Conservation (phyloP, 2,329 filamentous ascomycete species). For the Fusarium tjaetaba region DNA sequence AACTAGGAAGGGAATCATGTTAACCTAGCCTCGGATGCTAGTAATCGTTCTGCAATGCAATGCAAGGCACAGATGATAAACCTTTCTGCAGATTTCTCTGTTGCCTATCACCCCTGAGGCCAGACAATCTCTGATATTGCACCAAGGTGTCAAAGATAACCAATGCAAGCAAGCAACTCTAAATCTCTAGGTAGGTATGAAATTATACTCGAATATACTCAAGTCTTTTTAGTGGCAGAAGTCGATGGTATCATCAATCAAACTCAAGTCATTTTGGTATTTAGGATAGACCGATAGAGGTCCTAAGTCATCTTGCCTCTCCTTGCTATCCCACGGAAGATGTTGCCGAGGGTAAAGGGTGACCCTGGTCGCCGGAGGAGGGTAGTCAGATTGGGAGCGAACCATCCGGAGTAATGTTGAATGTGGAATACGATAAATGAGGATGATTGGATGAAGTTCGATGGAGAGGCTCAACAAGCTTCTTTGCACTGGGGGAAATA, state of each 20-base stretch:
- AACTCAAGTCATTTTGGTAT: not conserved
- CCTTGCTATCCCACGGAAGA: constrained; percentile 1
- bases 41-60: not conserved
- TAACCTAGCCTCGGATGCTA: not conserved
- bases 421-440: not conserved
- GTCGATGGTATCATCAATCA: too few relatives aligned
- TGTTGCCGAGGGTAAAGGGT: constrained; percentile 3
- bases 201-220: too few relatives aligned
- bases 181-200: not conserved
- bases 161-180: not conserved
- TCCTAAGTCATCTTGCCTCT: not conserved
- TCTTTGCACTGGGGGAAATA: constrained; percentile 12
- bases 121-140: not conserved
- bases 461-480: constrained; percentile 16
- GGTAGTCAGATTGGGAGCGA: constrained; percentile 18
- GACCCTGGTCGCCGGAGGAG: not conserved
- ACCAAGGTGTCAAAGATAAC: not conserved
- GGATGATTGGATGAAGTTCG: not conserved
- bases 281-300: not conserved
- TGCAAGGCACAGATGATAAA: constrained; percentile 4
- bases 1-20: not conserved
- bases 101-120: not conserved
- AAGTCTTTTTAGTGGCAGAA: not conserved
- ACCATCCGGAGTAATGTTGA: constrained; percentile 12
- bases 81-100: constrained; percentile 17